Percentiles rank a stretch among this genome's conserved stretches.
Evolutionary conservation across 2,329 filamentous ascomycete genomes (phyloP).

Genomic region (Ophiocordyceps australis): DNA sequence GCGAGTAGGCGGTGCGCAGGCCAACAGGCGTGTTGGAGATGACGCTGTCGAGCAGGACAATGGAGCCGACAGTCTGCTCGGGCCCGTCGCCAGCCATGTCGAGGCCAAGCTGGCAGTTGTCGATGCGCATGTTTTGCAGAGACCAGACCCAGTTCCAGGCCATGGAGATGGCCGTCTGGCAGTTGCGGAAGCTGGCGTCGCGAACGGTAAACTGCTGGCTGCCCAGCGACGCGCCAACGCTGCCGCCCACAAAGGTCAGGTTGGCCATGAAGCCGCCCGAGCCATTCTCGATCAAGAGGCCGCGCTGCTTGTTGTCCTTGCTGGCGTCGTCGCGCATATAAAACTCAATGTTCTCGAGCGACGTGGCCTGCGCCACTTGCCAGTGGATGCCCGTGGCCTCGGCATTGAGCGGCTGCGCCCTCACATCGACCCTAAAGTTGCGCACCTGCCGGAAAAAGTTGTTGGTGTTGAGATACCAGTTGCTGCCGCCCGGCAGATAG

Average conservation of each 20-base stretch:
- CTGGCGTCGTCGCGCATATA: conserved; percentile 1
- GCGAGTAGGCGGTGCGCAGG: conserved; percentile 3
- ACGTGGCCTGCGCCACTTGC: conserved; percentile 9
- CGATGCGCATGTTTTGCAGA: conserved; percentile 4
- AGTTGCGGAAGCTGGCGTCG: conserved; percentile 46
- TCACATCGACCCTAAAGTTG: conserved; percentile 3
- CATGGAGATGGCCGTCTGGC: conserved; percentile 45
- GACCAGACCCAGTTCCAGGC: conserved; percentile 63
- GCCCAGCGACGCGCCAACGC: conserved; percentile 24
- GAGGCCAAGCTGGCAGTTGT: conserved; percentile 16
- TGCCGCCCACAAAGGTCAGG: conserved; percentile 41
- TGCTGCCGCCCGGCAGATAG: conserved; percentile 2
- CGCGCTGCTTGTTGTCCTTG: conserved; percentile 1
- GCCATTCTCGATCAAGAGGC: conserved; percentile 11
- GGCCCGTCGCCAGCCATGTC: conserved; percentile 45
- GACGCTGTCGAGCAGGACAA: conserved; percentile 66
- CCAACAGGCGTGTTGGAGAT: conserved; percentile 61
- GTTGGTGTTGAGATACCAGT: neutral
- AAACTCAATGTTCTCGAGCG: conserved; percentile 6
- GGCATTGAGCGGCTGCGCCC: neutral
- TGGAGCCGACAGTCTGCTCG: conserved; percentile 63
- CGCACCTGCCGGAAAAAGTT: conserved; percentile 6
- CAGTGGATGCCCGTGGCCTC: conserved; percentile 5
- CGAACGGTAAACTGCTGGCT: conserved; percentile 52
- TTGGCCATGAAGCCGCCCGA: conserved; percentile 30